phyloP scores from a whole-genome alignment of 1,284 basidiomycete species.

The Cystobasidiaceae sp. region DNA sequence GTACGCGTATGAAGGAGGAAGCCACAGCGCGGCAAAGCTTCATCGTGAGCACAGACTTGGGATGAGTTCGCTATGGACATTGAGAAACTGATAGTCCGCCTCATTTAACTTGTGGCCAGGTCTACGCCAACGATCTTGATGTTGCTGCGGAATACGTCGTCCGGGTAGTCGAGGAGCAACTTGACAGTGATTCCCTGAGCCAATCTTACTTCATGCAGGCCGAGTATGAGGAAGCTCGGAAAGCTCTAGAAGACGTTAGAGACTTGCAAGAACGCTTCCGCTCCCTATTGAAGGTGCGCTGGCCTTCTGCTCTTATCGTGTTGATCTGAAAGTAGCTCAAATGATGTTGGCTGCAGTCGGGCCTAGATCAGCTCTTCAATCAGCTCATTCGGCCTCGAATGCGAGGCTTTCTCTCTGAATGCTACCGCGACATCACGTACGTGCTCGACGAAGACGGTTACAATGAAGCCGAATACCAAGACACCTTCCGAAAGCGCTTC shows the following conservation, averaged over 20 bases:
- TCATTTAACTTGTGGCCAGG: constrained; percentile 51
- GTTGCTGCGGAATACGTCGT: constrained; percentile 79
- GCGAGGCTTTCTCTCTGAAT: constrained; percentile 73
- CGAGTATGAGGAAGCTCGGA: constrained; percentile 55
- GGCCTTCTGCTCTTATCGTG: constrained; percentile 10
- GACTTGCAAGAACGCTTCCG: constrained; percentile 61
- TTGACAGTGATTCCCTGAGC: constrained; percentile 55
- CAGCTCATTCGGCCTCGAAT: constrained; percentile 81
- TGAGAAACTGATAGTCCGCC: background rate
- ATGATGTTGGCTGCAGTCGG: constrained; percentile 54
- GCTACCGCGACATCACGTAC: constrained; percentile 85
- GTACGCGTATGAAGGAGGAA: constrained; percentile 48
- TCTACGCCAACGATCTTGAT: constrained; percentile 81
- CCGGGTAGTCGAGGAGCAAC: constrained; percentile 65
- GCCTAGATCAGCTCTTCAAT: constrained; percentile 89
- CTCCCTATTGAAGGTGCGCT: constrained; percentile 61
- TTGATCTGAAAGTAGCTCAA: constrained; percentile 30
- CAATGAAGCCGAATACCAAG: constrained; percentile 72
- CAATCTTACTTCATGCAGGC: constrained; percentile 62
- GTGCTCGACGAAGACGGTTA: constrained; percentile 83
- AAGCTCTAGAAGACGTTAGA: constrained; percentile 54
- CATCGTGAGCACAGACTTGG: constrained; percentile 54
- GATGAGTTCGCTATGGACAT: background rate
- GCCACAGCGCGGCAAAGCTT: constrained; percentile 69
- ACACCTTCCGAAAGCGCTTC: constrained; percentile 81